These are phyloP conservation scores for Auricularia sp. DNA, from an alignment of 768 basidiomycete genomes.

Conservation along the genomic window DNA sequence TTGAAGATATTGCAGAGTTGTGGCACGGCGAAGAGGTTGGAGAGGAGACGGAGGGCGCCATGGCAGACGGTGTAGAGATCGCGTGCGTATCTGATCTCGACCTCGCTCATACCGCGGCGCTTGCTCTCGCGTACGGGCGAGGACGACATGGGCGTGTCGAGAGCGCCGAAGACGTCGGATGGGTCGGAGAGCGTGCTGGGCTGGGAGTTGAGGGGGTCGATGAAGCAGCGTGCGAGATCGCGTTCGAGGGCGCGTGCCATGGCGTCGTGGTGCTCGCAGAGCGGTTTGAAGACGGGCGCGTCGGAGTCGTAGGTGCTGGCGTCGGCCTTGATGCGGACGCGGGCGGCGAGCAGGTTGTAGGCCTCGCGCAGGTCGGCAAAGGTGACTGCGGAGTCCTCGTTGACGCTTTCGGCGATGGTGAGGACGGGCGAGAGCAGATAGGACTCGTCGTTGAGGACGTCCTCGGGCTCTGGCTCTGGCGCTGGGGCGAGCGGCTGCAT, in stretches of 20 bases:
- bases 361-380: constrained; percentile 59
- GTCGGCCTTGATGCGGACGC: constrained; percentile 43
- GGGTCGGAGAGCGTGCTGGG: constrained; percentile 13
- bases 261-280: constrained; percentile 40
- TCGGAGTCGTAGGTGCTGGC: constrained; percentile 51
- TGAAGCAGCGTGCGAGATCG: constrained; percentile 55
- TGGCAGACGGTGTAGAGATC: constrained; percentile 70
- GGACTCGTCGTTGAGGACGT: constrained; percentile 49
- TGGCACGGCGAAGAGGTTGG: constrained; percentile 48
- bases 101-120: constrained; percentile 61
- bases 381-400: constrained; percentile 24
- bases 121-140: constrained; percentile 56
- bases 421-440: constrained; percentile 61
- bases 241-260: constrained; percentile 54
- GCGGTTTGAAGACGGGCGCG: constrained; percentile 39
- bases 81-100: constrained; percentile 68
- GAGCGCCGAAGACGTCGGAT: constrained; percentile 16
- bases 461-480: constrained; percentile 65
- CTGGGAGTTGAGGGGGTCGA: constrained; percentile 36
- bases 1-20: constrained; percentile 51
- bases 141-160: constrained; percentile 17
- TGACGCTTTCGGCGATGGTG: constrained; percentile 36
- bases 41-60: constrained; percentile 56
- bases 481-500: constrained; percentile 38
- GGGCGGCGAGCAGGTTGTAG: constrained; percentile 58